A percentile compares a stretch with the other conserved stretches of the same genome.
phyloP scores from a whole-genome alignment of 495 filamentous ascomycete genomes.

The Daldinia concentrica region DNA sequence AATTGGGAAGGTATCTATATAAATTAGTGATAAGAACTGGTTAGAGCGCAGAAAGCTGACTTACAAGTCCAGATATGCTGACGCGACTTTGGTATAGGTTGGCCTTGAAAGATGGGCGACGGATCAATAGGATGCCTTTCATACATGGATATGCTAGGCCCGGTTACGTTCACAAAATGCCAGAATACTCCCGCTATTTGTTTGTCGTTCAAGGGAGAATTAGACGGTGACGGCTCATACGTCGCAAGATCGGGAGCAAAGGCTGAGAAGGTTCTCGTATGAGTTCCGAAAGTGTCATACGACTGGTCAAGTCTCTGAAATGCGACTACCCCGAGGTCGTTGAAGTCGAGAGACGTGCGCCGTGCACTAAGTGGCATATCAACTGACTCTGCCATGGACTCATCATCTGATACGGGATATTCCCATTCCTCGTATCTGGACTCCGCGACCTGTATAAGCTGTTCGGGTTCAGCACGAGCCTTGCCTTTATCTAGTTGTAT shows the following conservation, averaged over 20 bases:
- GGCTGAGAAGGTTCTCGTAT: conserved; percentile 55
- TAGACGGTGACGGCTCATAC: conserved; percentile 77
- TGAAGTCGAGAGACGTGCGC: conserved; percentile 47
- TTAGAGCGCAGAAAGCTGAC: conserved; percentile 18
- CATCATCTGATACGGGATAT: conserved; percentile 62
- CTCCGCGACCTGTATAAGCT: neutral
- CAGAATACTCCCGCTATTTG: conserved; percentile 87
- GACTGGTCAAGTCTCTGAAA: conserved; percentile 47
- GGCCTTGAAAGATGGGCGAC: conserved; percentile 71
- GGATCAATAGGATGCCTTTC: conserved; percentile 86
- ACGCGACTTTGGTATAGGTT: conserved; percentile 70
- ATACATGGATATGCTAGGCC: conserved; percentile 85
- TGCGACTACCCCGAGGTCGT: conserved; percentile 53
- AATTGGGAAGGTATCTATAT: conserved; percentile 77
- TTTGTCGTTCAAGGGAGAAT: conserved; percentile 83
- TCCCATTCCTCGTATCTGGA: conserved; percentile 42
- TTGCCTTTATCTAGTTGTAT: conserved; percentile 32
- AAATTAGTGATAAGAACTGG: conserved; percentile 4
- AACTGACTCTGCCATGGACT: conserved; percentile 44
- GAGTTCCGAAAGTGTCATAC: conserved; percentile 49
- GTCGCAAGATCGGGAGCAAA: conserved; percentile 65
- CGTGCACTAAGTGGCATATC: conserved; percentile 40
- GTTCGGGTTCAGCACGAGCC: conserved; percentile 28
- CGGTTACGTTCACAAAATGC: conserved; percentile 92
- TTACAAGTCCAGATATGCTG: conserved; percentile 83